phyloP scores from a whole-genome alignment of 768 basidiomycete species.

The Termitomyces sp. region DNA sequence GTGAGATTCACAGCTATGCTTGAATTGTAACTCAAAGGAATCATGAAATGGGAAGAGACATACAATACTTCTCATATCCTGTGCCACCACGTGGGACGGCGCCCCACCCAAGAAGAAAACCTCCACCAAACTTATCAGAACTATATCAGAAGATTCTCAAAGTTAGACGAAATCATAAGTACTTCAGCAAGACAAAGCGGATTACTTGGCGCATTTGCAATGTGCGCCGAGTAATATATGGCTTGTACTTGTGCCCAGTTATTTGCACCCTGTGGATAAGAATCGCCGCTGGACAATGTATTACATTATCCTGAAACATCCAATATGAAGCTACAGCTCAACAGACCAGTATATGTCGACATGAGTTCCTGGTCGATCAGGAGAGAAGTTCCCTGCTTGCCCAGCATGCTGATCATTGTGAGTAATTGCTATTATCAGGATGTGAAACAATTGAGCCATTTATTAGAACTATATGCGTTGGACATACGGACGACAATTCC shows the following conservation, averaged over 20 bases:
- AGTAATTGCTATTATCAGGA: conserved; percentile 31
- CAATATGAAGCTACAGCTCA: not conserved
- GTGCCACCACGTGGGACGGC: conserved; percentile 35
- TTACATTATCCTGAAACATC: not conserved
- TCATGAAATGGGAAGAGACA: conserved; percentile 7
- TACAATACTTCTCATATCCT: conserved; percentile 46
- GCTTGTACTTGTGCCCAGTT: conserved; percentile 46
- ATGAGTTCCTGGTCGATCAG: conserved; percentile 36
- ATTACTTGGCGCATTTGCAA: conserved; percentile 36
- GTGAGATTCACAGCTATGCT: conserved; percentile 31
- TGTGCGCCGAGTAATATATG: conserved; percentile 40
- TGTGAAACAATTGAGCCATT: not conserved
- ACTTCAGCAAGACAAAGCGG: conserved; percentile 50
- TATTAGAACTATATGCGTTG: not conserved
- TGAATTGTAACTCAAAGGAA: not conserved
- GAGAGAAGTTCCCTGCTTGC: conserved; percentile 42
- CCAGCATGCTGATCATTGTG: conserved; percentile 47
- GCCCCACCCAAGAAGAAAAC: conserved; percentile 42
- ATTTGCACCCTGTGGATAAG: conserved; percentile 43
- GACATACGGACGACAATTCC: conserved; percentile 44
- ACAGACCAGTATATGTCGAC: conserved; percentile 46
- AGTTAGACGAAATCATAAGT: not conserved
- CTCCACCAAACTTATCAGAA: conserved; percentile 38
- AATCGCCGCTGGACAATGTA: conserved; percentile 33
- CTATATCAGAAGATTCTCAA: not conserved